Conservation (phyloP, 768 basidiomycete species). For the Suillus alpinus region DNA sequence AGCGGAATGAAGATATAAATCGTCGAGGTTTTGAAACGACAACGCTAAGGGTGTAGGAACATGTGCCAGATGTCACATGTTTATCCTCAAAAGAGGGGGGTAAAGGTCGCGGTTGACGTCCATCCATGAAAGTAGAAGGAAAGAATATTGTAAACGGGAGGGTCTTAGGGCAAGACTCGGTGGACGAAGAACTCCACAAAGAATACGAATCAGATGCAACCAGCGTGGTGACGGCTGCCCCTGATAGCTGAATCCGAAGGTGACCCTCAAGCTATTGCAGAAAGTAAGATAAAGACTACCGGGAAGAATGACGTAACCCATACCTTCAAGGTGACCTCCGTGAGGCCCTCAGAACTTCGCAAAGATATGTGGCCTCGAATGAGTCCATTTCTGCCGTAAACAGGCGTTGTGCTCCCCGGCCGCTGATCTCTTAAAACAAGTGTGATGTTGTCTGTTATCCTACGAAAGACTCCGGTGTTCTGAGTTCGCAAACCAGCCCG, state of each 20-base stretch:
- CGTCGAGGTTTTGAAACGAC: slow-evolving; percentile 36
- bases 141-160: slow-evolving; percentile 44
- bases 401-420: slow-evolving; percentile 20
- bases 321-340: slow-evolving; percentile 25
- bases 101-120: slow-evolving; percentile 30
- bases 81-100: slow-evolving; percentile 47
- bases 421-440: slow-evolving; percentile 22
- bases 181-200: slow-evolving; percentile 17
- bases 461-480: slow-evolving; percentile 21
- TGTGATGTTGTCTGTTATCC: slow-evolving; percentile 27
- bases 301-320: neutral
- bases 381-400: slow-evolving; percentile 18
- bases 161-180: slow-evolving; percentile 28
- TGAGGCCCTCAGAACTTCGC: slow-evolving; percentile 7
- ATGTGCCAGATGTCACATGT: slow-evolving; percentile 28
- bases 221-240: slow-evolving; percentile 9
- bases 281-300: slow-evolving; percentile 1
- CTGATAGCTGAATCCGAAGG: slow-evolving; percentile 16
- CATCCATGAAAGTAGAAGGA: slow-evolving; percentile 45
- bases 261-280: slow-evolving; percentile 22
- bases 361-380: slow-evolving; percentile 24
- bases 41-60: slow-evolving; percentile 46
- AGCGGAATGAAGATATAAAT: slow-evolving; percentile 44
- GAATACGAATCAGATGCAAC: slow-evolving; percentile 17
- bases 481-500: slow-evolving; percentile 1